Evolutionary conservation across 139 green algal genomes (phyloP).

Genomic region (Tetradesmus lagerheimii): DNA sequence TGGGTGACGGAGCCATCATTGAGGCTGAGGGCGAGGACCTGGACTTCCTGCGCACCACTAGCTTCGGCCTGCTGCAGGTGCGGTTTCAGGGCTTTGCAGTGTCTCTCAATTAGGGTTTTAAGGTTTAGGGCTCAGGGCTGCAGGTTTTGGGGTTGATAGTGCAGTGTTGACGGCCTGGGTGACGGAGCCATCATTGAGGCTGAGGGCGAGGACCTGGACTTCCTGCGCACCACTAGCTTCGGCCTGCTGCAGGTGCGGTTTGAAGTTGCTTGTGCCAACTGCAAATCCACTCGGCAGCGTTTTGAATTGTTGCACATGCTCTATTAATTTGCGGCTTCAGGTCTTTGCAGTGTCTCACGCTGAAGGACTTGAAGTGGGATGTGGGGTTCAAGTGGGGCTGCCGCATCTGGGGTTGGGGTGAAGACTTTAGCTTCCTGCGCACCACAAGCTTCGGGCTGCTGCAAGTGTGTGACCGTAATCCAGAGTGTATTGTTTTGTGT

Average conservation of each 20-base stretch:
- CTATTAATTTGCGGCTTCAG: too few relatives aligned
- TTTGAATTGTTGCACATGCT: too few relatives aligned
- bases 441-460: too few relatives aligned
- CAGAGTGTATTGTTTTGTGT: too few relatives aligned
- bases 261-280: background rate
- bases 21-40: constrained; percentile 83
- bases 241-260: constrained; percentile 88
- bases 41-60: constrained; percentile 92
- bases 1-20: constrained; percentile 95
- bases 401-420: too few relatives aligned
- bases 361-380: too few relatives aligned
- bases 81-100: background rate
- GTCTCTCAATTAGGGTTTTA: background rate
- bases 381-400: too few relatives aligned
- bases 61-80: constrained; percentile 96
- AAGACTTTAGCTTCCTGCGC: too few relatives aligned
- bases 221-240: constrained; percentile 94
- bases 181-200: constrained; percentile 93
- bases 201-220: constrained; percentile 82
- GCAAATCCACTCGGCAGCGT: too few relatives aligned
- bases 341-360: too few relatives aligned
- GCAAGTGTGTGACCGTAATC: too few relatives aligned
- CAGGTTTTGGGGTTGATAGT: background rate
- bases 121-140: too few relatives aligned
- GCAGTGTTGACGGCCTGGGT: constrained; percentile 93